phyloP scores from a whole-genome alignment of 495 filamentous ascomycete species.

The Hapsidospora chrysogenum region DNA sequence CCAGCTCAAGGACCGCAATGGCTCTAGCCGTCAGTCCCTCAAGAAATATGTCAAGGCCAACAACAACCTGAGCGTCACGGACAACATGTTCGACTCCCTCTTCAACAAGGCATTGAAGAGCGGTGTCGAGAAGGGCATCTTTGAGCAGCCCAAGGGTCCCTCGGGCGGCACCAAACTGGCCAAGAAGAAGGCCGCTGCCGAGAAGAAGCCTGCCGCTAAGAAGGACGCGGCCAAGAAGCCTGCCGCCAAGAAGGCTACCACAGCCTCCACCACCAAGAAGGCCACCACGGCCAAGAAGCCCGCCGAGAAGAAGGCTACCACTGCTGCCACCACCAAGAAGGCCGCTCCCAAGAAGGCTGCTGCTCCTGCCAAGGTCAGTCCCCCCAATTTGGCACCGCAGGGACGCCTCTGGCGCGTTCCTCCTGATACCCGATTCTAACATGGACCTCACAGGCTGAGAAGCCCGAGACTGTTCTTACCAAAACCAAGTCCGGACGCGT shows the following conservation, averaged over 20 bases:
- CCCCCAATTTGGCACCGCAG: no score
- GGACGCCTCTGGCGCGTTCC: no score
- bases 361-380: constrained; percentile 12
- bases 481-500: constrained; percentile 91
- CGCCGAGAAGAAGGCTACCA: constrained; percentile 35
- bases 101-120: constrained; percentile 86
- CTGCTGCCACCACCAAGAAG: constrained; percentile 28
- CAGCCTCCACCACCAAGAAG: constrained; percentile 36
- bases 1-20: constrained; percentile 50
- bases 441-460: constrained; percentile 16
- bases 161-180: constrained; percentile 94
- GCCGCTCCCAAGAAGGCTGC: constrained; percentile 18
- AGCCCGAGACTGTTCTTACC: constrained; percentile 46
- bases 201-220: constrained; percentile 27
- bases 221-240: constrained; percentile 30
- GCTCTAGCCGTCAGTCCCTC: constrained; percentile 76
- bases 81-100: constrained; percentile 67
- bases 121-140: constrained; percentile 80
- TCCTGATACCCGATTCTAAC: constrained; percentile 2
- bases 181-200: constrained; percentile 42
- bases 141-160: constrained; percentile 85
- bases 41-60: constrained; percentile 98
- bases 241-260: constrained; percentile 31
- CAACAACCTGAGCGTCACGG: constrained; percentile 65
- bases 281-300: constrained; percentile 11